Percentiles rank a stretch among this genome's conserved stretches.
phyloP scores from a whole-genome alignment of 2,329 filamentous ascomycete genomes.

The Cyanodermella asteris region DNA sequence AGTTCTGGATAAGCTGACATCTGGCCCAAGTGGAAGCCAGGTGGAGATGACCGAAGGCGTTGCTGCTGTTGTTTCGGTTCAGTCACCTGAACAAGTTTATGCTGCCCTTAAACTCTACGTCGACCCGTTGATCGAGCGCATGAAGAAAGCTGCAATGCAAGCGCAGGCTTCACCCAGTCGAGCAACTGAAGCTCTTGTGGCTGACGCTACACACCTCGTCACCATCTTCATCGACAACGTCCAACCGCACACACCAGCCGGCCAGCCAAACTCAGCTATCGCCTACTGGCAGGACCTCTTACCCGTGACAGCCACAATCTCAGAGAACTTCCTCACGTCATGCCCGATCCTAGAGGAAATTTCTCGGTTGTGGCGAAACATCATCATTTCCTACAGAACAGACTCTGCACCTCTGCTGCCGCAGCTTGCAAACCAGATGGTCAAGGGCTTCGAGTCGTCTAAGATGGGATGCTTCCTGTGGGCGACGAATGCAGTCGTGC shows the following conservation, averaged over 20 bases:
- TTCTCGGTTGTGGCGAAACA: conserved; percentile 87
- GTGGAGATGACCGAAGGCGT: conserved; percentile 95
- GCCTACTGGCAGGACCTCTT: conserved; percentile 94
- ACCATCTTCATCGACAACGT: conserved; percentile 70
- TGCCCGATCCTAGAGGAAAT: conserved; percentile 80
- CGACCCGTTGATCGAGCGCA: conserved; percentile 64
- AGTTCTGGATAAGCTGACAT: conserved; percentile 65
- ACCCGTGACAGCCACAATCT: conserved; percentile 62
- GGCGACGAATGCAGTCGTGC: conserved; percentile 84
- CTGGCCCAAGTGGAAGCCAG: conserved; percentile 68
- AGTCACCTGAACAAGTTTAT: conserved; percentile 61
- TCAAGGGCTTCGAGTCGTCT: conserved; percentile 62
- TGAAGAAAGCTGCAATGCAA: conserved; percentile 71
- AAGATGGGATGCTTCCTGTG: conserved; percentile 95
- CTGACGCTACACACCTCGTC: conserved; percentile 75
- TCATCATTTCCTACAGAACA: conserved; percentile 87
- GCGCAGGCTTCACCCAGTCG: conserved; percentile 34
- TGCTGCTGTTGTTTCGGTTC: conserved; percentile 71
- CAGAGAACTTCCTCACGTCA: conserved; percentile 71
- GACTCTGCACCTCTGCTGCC: conserved; percentile 70
- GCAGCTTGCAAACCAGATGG: conserved; percentile 70
- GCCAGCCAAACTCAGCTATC: conserved; percentile 68
- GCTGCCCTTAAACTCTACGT: conserved; percentile 77
- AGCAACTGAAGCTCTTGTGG: conserved; percentile 1
- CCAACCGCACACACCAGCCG: conserved; percentile 49